Conservation (phyloP, 2,329 filamentous ascomycete genomes). For the Xylariaceae sp. region DNA sequence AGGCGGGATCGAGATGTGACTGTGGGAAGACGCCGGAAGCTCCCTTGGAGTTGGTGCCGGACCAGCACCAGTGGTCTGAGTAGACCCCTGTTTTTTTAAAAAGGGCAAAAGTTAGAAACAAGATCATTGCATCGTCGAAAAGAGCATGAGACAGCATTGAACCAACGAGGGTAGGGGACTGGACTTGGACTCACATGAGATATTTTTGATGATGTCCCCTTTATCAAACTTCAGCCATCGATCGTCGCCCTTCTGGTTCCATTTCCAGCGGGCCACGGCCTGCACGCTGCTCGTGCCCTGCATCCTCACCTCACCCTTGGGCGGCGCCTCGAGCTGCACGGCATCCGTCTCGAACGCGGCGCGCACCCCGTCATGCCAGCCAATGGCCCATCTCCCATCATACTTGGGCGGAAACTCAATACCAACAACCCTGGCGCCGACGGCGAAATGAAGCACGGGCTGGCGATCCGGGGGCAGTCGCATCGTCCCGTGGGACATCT, state of each 20-base stretch:
- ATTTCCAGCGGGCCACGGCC: conserved; percentile 61
- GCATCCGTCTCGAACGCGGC: conserved; percentile 58
- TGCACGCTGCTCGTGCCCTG: conserved; percentile 54
- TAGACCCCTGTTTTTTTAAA: conserved; percentile 37
- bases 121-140: background rate
- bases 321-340: conserved; percentile 56
- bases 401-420: conserved; percentile 59
- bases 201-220: conserved; percentile 71
- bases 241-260: conserved; percentile 53
- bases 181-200: conserved; percentile 39
- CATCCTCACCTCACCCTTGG: conserved; percentile 53
- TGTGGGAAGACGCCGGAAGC: conserved; percentile 43
- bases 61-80: conserved; percentile 45
- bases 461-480: conserved; percentile 54
- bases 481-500: conserved; percentile 53
- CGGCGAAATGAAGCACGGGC: conserved; percentile 53
- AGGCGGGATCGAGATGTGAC: conserved; percentile 42
- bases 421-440: conserved; percentile 57
- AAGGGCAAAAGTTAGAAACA: conserved; percentile 17
- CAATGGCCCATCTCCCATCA: conserved; percentile 63
- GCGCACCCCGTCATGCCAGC: conserved; percentile 61
- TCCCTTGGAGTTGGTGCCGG: conserved; percentile 42
- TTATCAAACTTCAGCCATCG: conserved; percentile 69
- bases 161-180: background rate
- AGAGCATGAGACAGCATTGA: background rate